Evolutionary conservation across 1,284 basidiomycete genomes (phyloP).

Genomic region (Malassezia pachydermatis): DNA sequence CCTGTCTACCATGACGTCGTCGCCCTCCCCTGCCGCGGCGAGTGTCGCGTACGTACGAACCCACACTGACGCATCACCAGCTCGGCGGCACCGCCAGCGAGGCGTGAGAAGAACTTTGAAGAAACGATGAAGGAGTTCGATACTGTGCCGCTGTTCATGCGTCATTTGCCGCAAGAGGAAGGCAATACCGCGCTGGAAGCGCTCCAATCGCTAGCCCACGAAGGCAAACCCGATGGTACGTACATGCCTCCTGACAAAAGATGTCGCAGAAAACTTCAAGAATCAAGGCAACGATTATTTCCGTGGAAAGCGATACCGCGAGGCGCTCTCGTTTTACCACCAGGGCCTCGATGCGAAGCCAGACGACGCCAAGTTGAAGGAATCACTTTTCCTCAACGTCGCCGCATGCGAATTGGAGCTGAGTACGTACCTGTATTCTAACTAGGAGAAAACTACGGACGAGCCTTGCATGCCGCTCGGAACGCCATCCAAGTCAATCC

Average conservation of each 20-base stretch:
- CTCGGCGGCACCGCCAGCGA: constrained; percentile 1
- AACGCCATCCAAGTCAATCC: constrained; percentile 55
- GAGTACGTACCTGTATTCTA: constrained; percentile 50
- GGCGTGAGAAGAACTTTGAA: constrained; percentile 12
- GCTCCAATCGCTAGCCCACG: constrained; percentile 71
- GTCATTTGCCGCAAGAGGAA: constrained; percentile 57
- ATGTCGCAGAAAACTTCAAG: constrained; percentile 84
- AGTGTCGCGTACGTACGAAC: background rate
- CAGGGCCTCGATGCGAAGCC: constrained; percentile 78
- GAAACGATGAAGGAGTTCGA: constrained; percentile 28
- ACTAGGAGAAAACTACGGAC: constrained; percentile 68
- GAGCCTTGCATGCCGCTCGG: constrained; percentile 72
- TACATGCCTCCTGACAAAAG: constrained; percentile 51
- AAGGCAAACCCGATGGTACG: constrained; percentile 86
- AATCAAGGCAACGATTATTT: constrained; percentile 91
- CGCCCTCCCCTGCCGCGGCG: background rate
- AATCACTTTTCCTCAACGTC: constrained; percentile 58
- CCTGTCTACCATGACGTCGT: background rate
- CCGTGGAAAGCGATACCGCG: constrained; percentile 69
- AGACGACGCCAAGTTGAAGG: constrained; percentile 58
- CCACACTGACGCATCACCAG: background rate
- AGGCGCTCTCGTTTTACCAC: constrained; percentile 79
- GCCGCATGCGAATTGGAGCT: constrained; percentile 86
- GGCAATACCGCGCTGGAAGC: constrained; percentile 58
- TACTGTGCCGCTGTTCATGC: constrained; percentile 76